These are phyloP conservation scores for Lunularia cruciata DNA, from an alignment of 225 moss, liverwort and hornwort species.

Conservation along the genomic window DNA sequence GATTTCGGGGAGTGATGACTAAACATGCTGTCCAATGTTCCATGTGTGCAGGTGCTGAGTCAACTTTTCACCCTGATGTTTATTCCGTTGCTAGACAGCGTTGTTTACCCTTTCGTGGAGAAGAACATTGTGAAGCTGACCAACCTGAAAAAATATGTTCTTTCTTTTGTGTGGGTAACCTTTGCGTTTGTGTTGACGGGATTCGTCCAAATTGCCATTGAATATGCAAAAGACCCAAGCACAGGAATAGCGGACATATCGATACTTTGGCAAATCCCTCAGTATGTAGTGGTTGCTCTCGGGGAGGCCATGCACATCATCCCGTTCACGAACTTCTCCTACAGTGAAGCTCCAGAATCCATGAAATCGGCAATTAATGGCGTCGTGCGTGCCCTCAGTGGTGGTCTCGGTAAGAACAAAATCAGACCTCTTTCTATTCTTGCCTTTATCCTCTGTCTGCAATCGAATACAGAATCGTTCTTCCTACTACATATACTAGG, in stretches of 20 bases:
- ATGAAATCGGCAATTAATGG: background rate
- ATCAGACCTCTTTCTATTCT: no score
- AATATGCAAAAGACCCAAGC: background rate
- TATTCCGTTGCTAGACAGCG: background rate
- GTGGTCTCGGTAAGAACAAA: background rate
- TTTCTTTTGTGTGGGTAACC: background rate
- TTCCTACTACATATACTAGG: background rate
- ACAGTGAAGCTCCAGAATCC: background rate
- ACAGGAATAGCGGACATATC: background rate
- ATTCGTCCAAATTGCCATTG: background rate
- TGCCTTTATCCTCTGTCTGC: background rate
- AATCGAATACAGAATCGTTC: no score
- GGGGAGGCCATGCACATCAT: background rate
- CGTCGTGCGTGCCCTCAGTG: background rate
- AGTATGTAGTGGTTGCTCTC: background rate
- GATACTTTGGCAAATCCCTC: background rate
- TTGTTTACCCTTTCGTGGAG: background rate
- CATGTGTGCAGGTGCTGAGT: background rate
- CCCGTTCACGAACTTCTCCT: background rate
- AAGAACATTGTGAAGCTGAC: background rate
- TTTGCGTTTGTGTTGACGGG: background rate
- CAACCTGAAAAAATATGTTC: background rate
- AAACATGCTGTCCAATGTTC: background rate
- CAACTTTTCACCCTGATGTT: background rate
- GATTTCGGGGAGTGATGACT: no score